phyloP scores from a whole-genome alignment of 176 grass and related monocot genomes.

The Secale cereale region DNA sequence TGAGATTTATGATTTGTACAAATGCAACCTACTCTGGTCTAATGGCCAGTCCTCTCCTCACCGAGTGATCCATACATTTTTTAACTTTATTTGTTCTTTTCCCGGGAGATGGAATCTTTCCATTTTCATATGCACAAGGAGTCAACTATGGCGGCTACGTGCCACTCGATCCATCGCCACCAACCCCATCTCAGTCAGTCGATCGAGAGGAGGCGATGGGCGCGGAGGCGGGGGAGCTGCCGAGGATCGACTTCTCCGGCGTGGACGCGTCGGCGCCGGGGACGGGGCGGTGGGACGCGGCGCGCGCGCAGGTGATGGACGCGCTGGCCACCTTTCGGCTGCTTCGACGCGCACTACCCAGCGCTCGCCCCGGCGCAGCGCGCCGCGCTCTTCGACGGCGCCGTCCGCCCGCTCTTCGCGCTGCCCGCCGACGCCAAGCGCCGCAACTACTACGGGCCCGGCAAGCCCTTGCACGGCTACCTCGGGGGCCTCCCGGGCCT shows the following conservation, averaged over 20 bases:
- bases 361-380: constrained; percentile 18
- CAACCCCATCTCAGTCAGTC: neutral
- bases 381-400: constrained; percentile 38
- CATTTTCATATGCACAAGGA: neutral
- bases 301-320: constrained; percentile 30
- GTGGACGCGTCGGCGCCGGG: neutral
- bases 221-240: neutral
- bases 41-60: too few relatives aligned
- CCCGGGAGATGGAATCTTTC: neutral
- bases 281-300: neutral
- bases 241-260: constrained; percentile 28
- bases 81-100: too few relatives aligned
- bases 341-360: constrained; percentile 60
- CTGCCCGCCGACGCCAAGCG: constrained; percentile 51
- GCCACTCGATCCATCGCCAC: neutral
- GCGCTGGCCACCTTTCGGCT: constrained; percentile 47
- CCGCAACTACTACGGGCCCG: constrained; percentile 51
- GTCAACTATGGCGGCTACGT: neutral
- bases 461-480: constrained; percentile 60
- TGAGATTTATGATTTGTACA: too few relatives aligned
- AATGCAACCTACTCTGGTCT: too few relatives aligned
- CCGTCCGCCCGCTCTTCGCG: constrained; percentile 48
- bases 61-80: too few relatives aligned
- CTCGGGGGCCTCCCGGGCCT: constrained; percentile 36
- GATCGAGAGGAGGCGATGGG: neutral